Percentiles rank a stretch among this genome's conserved stretches.
Conservation (phyloP, 805 yeast genomes). For the Blastobotrys peoriensis region DNA sequence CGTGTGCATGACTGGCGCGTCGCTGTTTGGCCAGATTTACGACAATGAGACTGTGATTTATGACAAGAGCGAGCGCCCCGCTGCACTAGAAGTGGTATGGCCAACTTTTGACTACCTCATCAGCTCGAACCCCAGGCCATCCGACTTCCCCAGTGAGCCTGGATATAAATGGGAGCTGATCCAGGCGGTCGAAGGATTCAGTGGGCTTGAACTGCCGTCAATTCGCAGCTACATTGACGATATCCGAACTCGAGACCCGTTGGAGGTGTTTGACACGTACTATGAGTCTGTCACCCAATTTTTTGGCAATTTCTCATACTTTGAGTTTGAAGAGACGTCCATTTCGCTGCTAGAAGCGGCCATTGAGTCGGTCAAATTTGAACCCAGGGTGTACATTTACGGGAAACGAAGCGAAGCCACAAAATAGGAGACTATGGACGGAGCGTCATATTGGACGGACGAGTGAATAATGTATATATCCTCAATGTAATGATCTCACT, state of each 20-base stretch:
- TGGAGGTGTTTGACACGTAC: neutral
- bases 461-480: no score
- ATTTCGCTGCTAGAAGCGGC: neutral
- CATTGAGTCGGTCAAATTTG: neutral
- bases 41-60: slow-evolving; percentile 38
- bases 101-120: slow-evolving; percentile 46
- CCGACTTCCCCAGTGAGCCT: slow-evolving; percentile 4
- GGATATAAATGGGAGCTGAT: slow-evolving; percentile 39
- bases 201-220: slow-evolving; percentile 28
- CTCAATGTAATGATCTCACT: no score
- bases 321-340: neutral
- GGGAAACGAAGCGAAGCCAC: no score
- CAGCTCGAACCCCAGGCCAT: slow-evolving; percentile 29
- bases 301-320: neutral
- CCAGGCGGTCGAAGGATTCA: slow-evolving; percentile 35
- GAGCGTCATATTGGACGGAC: no score
- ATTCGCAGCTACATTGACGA: neutral
- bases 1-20: slow-evolving; percentile 83
- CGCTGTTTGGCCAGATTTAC: slow-evolving; percentile 60
- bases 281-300: neutral
- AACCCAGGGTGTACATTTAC: neutral
- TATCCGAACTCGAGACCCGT: neutral
- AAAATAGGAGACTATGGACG: no score
- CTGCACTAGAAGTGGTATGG: slow-evolving; percentile 39
- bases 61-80: slow-evolving; percentile 66